phyloP scores from a whole-genome alignment of 768 basidiomycete species.

The Trametes maxima region DNA sequence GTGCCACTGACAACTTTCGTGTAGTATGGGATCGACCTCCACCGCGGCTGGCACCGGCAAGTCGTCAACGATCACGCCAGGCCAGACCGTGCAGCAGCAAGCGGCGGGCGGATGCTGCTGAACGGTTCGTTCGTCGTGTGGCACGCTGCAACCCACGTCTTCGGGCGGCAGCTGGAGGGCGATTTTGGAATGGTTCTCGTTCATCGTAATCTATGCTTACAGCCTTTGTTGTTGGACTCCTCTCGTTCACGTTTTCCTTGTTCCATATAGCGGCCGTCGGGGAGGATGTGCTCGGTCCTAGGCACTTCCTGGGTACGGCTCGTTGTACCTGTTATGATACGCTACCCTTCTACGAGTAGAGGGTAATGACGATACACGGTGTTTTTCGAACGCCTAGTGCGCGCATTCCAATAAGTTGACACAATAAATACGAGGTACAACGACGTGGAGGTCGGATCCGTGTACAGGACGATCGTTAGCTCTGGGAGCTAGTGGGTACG shows the following conservation, averaged over 20 bases:
- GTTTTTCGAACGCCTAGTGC: background rate
- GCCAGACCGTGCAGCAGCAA: conserved; percentile 81
- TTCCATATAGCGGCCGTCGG: conserved; percentile 15
- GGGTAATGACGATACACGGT: conserved; percentile 17
- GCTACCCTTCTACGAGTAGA: conserved; percentile 19
- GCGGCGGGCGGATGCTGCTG: conserved; percentile 79
- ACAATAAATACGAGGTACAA: background rate
- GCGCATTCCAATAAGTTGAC: background rate
- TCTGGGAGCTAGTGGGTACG: background rate
- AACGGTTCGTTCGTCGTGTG: conserved; percentile 27
- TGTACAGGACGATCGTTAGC: background rate
- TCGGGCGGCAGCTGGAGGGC: conserved; percentile 15
- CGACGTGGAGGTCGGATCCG: background rate
- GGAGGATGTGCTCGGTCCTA: conserved; percentile 13
- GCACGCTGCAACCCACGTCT: conserved; percentile 4
- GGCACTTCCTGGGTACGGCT: conserved; percentile 8
- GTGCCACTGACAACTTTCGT: background rate
- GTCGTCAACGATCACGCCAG: conserved; percentile 81
- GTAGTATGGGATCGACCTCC: conserved; percentile 83
- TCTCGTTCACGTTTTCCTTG: conserved; percentile 21
- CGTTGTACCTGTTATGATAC: conserved; percentile 22
- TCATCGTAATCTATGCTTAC: conserved; percentile 35
- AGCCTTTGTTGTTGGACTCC: conserved; percentile 32
- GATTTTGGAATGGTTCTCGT: conserved; percentile 26
- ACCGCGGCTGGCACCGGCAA: conserved; percentile 71